Base-by-base conservation (phyloP, 2,329 filamentous ascomycete genomes). In the Neonectria faginata region DNA sequence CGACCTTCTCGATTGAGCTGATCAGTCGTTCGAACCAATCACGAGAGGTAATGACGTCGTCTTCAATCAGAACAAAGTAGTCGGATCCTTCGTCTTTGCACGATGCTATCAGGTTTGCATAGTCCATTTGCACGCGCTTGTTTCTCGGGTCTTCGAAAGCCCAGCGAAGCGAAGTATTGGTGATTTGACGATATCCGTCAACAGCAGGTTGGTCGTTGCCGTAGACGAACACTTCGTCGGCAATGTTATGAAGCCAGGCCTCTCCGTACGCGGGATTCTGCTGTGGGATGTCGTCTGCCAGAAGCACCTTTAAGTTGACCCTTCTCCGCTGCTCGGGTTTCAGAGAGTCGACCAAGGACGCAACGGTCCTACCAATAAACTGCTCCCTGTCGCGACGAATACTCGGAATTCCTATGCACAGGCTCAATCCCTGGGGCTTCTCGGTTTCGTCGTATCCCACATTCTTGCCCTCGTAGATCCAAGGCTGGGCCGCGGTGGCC, bases 61-160 rank as follows among this genome's bases (percentile, higher is more conserved):
- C 77, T 33, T 79, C 77, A 3, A 79, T 54, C 6, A 79, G 60
- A 2, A 72, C 66, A 11, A 79, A 76, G 41, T 76, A 79, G 12
- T 70, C 59, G 10, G 73, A 60, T 0, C 63, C 69, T 2, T 61
- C 61, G 10, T 45, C 44, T 10, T 67, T 70, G 45, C 77, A 79
- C 1, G 66, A 59, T 11, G 66, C 36, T 10, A 76, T 68, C 8
- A 77, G 52, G 0, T 68, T 70, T 2, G 75, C 70, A 55, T 77
- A 75, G 29, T 77, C 75, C 1, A 68, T 60, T 7, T 75, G 70
- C 33, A 77, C 72, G 48, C 71, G 71, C 14, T 71, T 71, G 47
- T 70, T 70, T 20, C 75, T 69, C 11, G 59, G 52, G 39, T 63
- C 65, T 5, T 51, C 52, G 39, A 50, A 54, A 2, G 56, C 14